Conservation (phyloP, 1,284 basidiomycete species). For the Trametes polyzona region DNA sequence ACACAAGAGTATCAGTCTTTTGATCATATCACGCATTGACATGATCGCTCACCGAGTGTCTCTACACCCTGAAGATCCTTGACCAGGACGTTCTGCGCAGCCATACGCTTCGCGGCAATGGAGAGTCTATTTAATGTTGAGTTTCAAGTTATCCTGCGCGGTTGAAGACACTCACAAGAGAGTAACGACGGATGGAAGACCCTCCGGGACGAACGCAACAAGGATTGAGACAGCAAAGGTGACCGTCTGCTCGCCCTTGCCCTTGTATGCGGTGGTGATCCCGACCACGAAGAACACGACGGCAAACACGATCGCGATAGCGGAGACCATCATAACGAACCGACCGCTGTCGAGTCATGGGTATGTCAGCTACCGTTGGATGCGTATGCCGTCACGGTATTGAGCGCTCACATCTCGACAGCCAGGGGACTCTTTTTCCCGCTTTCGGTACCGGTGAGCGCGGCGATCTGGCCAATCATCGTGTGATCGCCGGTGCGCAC, state of each 20-base stretch:
- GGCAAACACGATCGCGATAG: constrained; percentile 64
- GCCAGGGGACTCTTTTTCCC: constrained; percentile 69
- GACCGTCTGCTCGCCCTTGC: constrained; percentile 60
- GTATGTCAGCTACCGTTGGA: background rate
- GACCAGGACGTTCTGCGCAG: constrained; percentile 70
- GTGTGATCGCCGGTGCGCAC: constrained; percentile 71
- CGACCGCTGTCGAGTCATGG: constrained; percentile 42
- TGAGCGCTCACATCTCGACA: constrained; percentile 60
- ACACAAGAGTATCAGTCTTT: background rate
- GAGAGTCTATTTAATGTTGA: constrained; percentile 49
- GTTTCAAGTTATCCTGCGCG: too few relatives aligned
- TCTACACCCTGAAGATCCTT: constrained; percentile 75
- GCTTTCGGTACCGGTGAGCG: constrained; percentile 61
- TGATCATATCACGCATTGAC: background rate
- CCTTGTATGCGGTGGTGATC: constrained; percentile 67
- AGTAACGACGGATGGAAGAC: constrained; percentile 72
- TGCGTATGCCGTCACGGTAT: background rate
- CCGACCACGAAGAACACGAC: constrained; percentile 68
- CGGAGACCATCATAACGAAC: constrained; percentile 64
- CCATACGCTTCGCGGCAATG: constrained; percentile 76
- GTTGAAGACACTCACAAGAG: constrained; percentile 52
- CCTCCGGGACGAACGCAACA: constrained; percentile 75
- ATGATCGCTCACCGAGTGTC: constrained; percentile 51
- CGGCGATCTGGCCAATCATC: constrained; percentile 69
- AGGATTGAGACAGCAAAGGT: constrained; percentile 73